Conservation (phyloP, 352 stramenopile species). For the Phytopythium montanum region DNA sequence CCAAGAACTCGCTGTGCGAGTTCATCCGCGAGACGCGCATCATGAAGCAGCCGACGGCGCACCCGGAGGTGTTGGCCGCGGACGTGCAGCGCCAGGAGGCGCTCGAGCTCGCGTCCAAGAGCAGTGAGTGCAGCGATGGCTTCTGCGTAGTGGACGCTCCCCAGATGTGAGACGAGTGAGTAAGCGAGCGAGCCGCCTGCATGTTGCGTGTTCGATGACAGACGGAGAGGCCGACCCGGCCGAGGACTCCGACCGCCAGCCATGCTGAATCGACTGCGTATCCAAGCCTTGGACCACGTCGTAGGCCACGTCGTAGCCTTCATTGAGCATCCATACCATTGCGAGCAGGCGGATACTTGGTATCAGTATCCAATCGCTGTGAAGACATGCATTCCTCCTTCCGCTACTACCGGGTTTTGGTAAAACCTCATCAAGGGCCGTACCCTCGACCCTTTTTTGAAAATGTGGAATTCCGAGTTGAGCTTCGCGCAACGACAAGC, state of each 20-base stretch:
- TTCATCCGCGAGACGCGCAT: conserved; percentile 77
- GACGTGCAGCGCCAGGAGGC: conserved; percentile 26
- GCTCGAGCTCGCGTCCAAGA: conserved; percentile 58
- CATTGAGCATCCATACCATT: background rate
- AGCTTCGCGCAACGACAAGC: background rate
- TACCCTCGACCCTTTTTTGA: background rate
- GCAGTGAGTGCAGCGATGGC: conserved; percentile 81
- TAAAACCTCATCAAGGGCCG: conserved; percentile 3
- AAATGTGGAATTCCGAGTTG: background rate
- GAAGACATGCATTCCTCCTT: too few species aligned
- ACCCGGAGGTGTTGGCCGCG: conserved; percentile 9
- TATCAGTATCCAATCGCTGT: too few species aligned
- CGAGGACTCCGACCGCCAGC: background rate
- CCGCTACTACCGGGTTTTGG: too few species aligned
- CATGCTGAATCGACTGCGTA: background rate
- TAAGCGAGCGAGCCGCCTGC: conserved; percentile 3
- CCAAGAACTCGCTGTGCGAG: conserved; percentile 64
- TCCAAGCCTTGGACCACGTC: too few species aligned
- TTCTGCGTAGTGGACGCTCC: conserved; percentile 71
- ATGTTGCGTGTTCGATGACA: conserved; percentile 7
- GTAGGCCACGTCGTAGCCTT: too few species aligned
- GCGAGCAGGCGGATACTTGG: too few species aligned
- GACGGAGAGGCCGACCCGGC: background rate
- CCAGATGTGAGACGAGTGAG: conserved; percentile 40
- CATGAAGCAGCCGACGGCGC: conserved; percentile 11